phyloP scores from a whole-genome alignment of 805 yeast species.

The Metschnikowia santaceciliae region DNA sequence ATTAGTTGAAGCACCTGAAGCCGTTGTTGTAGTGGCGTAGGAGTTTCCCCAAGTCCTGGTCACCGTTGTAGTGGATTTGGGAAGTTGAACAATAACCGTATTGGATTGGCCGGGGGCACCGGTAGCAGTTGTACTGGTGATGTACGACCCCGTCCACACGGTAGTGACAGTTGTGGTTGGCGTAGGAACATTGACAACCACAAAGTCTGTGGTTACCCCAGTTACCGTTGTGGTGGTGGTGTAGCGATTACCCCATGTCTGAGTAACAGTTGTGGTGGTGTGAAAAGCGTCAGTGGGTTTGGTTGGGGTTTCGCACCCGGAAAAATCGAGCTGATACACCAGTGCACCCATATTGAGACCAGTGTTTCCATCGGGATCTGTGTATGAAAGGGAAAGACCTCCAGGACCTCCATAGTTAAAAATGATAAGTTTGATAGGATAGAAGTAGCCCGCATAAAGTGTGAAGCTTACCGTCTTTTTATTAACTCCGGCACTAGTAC shows the following conservation, averaged over 20 bases:
- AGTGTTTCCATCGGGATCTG: slow-evolving; percentile 4
- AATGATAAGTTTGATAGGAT: slow-evolving; percentile 10
- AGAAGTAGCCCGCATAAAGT: slow-evolving; percentile 8
- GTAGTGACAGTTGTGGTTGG: slow-evolving; percentile 3
- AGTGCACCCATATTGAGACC: slow-evolving; percentile 6
- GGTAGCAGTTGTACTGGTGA: neutral
- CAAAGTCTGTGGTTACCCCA: slow-evolving; percentile 18
- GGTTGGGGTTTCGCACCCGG: slow-evolving; percentile 2
- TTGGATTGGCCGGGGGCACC: neutral
- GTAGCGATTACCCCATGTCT: slow-evolving; percentile 12
- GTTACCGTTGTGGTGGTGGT: slow-evolving; percentile 12
- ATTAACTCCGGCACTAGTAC: neutral
- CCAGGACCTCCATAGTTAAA: slow-evolving; percentile 10
- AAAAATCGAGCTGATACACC: slow-evolving; percentile 4
- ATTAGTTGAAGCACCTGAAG: neutral
- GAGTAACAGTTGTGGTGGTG: slow-evolving; percentile 7
- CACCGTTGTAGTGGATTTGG: slow-evolving; percentile 5
- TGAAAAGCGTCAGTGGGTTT: slow-evolving; percentile 2
- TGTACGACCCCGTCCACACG: slow-evolving; percentile 8
- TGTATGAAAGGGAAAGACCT: slow-evolving; percentile 3
- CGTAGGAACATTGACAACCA: slow-evolving; percentile 13
- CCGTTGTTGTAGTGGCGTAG: slow-evolving; percentile 3
- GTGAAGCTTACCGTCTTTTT: neutral
- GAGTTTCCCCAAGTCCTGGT: slow-evolving; percentile 5
- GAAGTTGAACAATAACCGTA: slow-evolving; percentile 16